Evolutionary conservation across 2,329 filamentous ascomycete species (phyloP).

Genomic region (Xylaria digitata): DNA sequence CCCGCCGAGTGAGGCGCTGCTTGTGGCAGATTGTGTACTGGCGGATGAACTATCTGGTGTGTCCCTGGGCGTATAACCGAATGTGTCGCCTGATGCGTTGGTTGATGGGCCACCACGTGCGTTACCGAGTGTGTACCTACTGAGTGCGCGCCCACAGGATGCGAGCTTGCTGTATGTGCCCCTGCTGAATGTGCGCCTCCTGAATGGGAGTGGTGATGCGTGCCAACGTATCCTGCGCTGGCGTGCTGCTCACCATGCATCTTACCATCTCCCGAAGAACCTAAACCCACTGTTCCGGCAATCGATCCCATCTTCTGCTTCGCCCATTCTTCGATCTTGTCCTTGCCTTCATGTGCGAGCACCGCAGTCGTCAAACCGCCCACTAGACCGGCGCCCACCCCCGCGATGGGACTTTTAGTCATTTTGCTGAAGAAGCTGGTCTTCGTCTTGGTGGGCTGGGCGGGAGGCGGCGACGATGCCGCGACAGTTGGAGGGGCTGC

Average conservation of each 20-base stretch:
- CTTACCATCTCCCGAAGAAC: conserved; percentile 14
- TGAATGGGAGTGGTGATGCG: conserved; percentile 16
- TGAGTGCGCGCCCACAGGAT: conserved; percentile 10
- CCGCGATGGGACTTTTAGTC: conserved; percentile 27
- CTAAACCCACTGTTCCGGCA: conserved; percentile 20
- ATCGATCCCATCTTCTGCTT: conserved; percentile 37
- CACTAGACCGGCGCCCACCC: conserved; percentile 30
- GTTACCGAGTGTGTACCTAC: conserved; percentile 10
- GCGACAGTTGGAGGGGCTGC: conserved; percentile 25
- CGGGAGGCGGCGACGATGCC: background rate
- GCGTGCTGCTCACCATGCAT: conserved; percentile 14
- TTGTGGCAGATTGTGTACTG: conserved; percentile 1
- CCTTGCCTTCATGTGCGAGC: conserved; percentile 32
- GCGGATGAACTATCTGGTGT: conserved; percentile 6
- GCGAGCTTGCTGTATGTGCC: background rate
- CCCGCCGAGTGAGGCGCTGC: conserved; percentile 4
- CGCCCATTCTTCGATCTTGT: conserved; percentile 37
- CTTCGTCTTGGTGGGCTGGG: conserved; percentile 26
- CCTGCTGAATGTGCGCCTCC: conserved; percentile 3
- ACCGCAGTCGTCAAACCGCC: conserved; percentile 26
- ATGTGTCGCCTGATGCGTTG: background rate
- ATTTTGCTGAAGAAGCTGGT: conserved; percentile 35
- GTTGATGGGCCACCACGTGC: conserved; percentile 12
- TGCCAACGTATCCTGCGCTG: conserved; percentile 8
- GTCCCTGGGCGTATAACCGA: background rate